Conservation (phyloP, 805 yeast species). For the Spathaspora sp. region DNA sequence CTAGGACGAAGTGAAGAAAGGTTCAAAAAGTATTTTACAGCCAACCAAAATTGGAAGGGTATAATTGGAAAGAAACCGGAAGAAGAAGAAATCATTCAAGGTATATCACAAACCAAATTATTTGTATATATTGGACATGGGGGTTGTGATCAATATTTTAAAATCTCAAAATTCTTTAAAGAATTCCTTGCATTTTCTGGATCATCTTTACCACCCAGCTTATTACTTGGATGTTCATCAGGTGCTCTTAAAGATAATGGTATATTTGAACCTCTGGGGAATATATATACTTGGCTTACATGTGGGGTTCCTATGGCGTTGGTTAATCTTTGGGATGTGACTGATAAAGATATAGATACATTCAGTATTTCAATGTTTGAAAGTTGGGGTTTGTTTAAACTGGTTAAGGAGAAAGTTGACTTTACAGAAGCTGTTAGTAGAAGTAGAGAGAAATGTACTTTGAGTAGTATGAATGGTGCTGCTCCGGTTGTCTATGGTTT, state of each 20-base stretch:
- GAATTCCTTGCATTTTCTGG: constrained; percentile 11
- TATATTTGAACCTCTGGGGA: constrained; percentile 68
- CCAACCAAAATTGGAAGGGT: constrained; percentile 32
- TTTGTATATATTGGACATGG: constrained; percentile 92
- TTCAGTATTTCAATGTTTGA: constrained; percentile 62
- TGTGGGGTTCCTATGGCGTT: constrained; percentile 83
- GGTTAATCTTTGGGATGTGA: constrained; percentile 94
- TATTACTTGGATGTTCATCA: constrained; percentile 89
- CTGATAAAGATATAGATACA: constrained; percentile 89
- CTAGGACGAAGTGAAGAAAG: constrained; percentile 58
- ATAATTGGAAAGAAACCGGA: constrained; percentile 51
- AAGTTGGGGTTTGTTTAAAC: constrained; percentile 57
- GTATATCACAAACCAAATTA: constrained; percentile 39
- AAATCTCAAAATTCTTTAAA: constrained; percentile 45
- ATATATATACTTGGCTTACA: constrained; percentile 66
- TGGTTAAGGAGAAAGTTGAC: constrained; percentile 11
- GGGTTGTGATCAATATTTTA: constrained; percentile 84
- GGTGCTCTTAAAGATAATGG: constrained; percentile 62
- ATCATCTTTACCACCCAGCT: constrained; percentile 48
- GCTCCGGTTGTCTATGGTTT: constrained; percentile 91
- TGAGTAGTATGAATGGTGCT: constrained; percentile 80
- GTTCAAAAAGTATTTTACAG: constrained; percentile 26
- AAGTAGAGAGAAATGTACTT: constrained; percentile 65
- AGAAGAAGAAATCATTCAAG: constrained; percentile 47
- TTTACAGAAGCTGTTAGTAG: constrained; percentile 55